Conservation (phyloP, 108 stramenopile genomes). For the Cyclotella sp. region DNA sequence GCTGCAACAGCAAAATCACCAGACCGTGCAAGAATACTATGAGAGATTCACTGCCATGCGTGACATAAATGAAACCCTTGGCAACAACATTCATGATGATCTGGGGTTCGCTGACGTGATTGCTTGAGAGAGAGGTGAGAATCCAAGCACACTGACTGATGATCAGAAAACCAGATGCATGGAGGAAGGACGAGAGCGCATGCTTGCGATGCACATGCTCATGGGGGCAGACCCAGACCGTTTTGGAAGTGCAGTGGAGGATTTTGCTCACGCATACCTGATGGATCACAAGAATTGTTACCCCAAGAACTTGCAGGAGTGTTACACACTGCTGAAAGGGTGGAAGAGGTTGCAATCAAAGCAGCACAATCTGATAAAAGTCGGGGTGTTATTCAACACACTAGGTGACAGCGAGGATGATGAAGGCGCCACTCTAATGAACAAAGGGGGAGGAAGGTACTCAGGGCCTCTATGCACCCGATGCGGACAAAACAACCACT, state of each 20-base stretch:
- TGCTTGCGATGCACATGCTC: background rate
- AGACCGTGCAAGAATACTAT: too few relatives aligned
- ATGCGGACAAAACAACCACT: background rate
- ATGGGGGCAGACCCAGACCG: background rate
- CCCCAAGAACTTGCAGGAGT: background rate
- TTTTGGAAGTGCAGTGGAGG: background rate
- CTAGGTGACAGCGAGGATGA: background rate
- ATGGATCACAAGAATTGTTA: background rate
- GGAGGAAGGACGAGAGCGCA: background rate
- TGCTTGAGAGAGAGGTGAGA: background rate
- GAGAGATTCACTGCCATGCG: too few relatives aligned
- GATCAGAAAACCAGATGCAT: background rate
- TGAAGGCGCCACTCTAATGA: background rate
- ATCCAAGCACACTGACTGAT: background rate
- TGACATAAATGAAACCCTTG: too few relatives aligned
- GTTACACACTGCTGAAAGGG: background rate
- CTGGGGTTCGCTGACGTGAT: too few relatives aligned
- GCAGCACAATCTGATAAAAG: background rate
- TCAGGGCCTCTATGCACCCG: constrained; percentile 1
- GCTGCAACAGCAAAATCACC: too few relatives aligned
- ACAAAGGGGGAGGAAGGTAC: background rate
- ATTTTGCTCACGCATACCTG: background rate
- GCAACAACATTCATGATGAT: too few relatives aligned
- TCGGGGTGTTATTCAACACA: constrained; percentile 3
- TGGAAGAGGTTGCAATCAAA: background rate